Evolutionary conservation across 1,139 yeast species (phyloP), one percentile per base, ranked within the genome.

Genomic region (Scheffersomyces segobiensis): DNA sequence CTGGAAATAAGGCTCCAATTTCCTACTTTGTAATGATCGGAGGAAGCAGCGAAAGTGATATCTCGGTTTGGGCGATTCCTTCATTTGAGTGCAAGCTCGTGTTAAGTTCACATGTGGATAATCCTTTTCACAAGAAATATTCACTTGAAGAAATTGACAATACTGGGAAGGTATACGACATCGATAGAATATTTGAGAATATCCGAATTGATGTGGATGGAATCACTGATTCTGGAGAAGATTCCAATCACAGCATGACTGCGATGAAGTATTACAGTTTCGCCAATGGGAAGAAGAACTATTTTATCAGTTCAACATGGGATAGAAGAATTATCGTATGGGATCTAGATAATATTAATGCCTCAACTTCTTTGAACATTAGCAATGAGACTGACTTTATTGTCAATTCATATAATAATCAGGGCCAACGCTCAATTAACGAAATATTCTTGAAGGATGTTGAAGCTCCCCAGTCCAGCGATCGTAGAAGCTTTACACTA

Each of bases 51-150:
- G 81, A 80, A 8, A 74, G 86, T 0, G 89, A 88, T 62, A 79
- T 89, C 10, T 82, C 90, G 0, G 79, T 91, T 0, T 91, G 97
- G 97, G 96, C 91, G 67, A 76, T 91, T 12, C 87, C 91, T 20
- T 79, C 81, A 42, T 76, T 86, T 52, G 86, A 83, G 55, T 91
- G 97, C 64, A 78, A 84, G 50, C 87, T 85, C 64, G 82, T 89
- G 0, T 76, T 83, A 49, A 72, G 81, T 21, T 71, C 81, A 2
- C 72, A 77, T 1, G 63, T 67, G 1, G 71, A 66, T 1, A 65
- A 65, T 8, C 75, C 79, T 2, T 69, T 72, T 14, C 63, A 79
- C 42, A 81, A 77, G 54, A 67, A 69, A 10, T 81, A 81, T 60
- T 62, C 63, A 22, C 68, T 77, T 24, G 67, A 65, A 24, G 79